Base-by-base conservation (phyloP, 139 green algal genomes). In the Dunaliella primolecta region DNA sequence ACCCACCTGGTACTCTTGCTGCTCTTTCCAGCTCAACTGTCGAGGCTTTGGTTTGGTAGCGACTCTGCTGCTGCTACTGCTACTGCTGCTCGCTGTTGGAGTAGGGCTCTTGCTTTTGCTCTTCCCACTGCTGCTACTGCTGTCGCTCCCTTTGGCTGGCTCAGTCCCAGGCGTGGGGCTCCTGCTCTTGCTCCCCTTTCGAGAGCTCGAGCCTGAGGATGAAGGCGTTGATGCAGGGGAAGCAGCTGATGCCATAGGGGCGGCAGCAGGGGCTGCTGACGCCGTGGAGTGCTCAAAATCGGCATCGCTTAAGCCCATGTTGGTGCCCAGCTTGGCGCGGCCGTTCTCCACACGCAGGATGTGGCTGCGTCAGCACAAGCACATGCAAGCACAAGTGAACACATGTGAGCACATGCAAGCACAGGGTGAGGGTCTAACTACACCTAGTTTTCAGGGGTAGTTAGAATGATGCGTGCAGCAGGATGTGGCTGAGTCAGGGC, bases 1-100 rank as follows among this genome's bases (percentile, higher is more conserved):
- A n/a, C 83, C 25, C 64, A 90, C 81, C 86, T 92, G 64, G 83
- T 93, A 93, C 81, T 90, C 86, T 7, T 86, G 21, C 76, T 89
- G 85, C 87, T 93, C 89, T 25, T 75, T 79, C 78, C 83, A 93
- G 7, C 84, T 81, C 74, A 93, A 46, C 1, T 78, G 83, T 38
- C 57, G 87, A 20, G 85, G 84, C 56, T 84, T 80, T 27, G 23
- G 37, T 11, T 24, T 80, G 74, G 74, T 35, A 64, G 7, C 3
- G 33, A 31, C 32, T 11, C 57, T 38, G 70, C 34, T 29, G 11
- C 21, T 78, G 71, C 79, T 77, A 24, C 27, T 82, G 79, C 84
- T 71, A 70, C 84, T 38, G 37, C 79, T 84, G 77, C 56, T 29
- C 21, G 29, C 36, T n/a, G 35, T 33, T 77, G 83, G 36, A n/a